A percentile compares a stretch with the other conserved stretches of the same genome.
phyloP scores from a whole-genome alignment of 805 yeast species.

The Hanseniaspora meyeri region DNA sequence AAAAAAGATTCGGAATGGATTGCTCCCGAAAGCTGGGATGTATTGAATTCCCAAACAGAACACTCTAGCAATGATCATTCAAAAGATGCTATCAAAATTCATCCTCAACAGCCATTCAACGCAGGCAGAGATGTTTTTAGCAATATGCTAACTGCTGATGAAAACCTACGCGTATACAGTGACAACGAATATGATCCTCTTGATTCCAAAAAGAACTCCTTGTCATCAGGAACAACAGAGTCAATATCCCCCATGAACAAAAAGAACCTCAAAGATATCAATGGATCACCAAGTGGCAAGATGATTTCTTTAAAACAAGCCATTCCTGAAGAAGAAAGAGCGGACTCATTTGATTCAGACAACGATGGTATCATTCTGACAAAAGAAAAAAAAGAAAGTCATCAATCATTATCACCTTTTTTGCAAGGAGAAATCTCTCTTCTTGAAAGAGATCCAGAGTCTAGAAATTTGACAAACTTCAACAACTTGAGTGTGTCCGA shows the following conservation, averaged over 20 bases:
- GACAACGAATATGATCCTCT: background rate
- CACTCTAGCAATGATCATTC: background rate
- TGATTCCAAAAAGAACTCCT: conserved; percentile 1
- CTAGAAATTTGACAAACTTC: background rate
- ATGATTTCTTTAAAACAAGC: background rate
- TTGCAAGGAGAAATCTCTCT: background rate
- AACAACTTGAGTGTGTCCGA: background rate
- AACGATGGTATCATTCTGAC: conserved; percentile 10
- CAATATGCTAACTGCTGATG: background rate
- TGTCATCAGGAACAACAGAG: background rate
- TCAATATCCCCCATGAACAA: conserved; percentile 5
- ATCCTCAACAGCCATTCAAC: background rate
- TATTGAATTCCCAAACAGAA: background rate
- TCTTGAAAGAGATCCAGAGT: background rate
- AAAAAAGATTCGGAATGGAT: background rate
- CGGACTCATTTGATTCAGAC: conserved; percentile 12
- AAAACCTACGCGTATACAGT: background rate
- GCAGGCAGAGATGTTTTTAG: background rate
- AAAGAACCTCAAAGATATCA: background rate
- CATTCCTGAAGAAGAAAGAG: conserved; percentile 5
- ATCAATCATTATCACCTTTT: background rate
- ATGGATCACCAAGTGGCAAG: background rate
- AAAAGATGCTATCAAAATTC: background rate
- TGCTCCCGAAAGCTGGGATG: conserved; percentile 15
- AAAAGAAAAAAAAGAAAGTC: background rate